A percentile compares a stretch with the other conserved stretches of the same genome.
Evolutionary conservation across 129 eudicot genomes (phyloP).

Genomic region (Artemisia argyi): DNA sequence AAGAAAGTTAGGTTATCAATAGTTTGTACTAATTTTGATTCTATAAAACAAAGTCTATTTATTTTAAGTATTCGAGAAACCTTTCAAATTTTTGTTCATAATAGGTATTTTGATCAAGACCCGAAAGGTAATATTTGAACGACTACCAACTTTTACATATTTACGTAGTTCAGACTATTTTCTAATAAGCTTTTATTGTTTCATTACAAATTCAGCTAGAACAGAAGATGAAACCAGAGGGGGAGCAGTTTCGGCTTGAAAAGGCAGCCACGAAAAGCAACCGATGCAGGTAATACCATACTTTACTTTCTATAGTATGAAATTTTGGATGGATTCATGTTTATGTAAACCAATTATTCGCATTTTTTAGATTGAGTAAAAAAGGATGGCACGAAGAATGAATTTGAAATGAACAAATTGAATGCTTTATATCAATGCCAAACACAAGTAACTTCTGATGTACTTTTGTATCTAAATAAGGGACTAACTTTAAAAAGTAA

Average conservation of each 20-base stretch:
- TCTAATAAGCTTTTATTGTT: neutral
- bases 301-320: neutral
- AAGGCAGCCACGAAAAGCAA: conserved; percentile 87
- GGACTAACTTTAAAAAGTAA: too few relatives aligned
- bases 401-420: conserved; percentile 85
- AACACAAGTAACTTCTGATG: conserved; percentile 31
- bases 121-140: conserved; percentile 60
- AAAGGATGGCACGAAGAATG: conserved; percentile 91
- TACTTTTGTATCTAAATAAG: too few relatives aligned
- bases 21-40: too few relatives aligned
- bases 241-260: conserved; percentile 96
- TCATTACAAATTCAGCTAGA: conserved; percentile 82
- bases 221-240: conserved; percentile 87
- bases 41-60: too few relatives aligned
- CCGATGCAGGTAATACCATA: conserved; percentile 65
- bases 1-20: too few relatives aligned
- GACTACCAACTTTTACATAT: conserved; percentile 12
- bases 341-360: conserved; percentile 20
- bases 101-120: conserved; percentile 75
- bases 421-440: conserved; percentile 89
- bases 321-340: neutral
- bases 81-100: too few relatives aligned
- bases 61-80: too few relatives aligned
- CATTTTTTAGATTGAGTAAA: conserved; percentile 45
- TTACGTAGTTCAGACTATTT: conserved; percentile 2